These are phyloP conservation scores for Ogataea sp. DNA, from an alignment of 805 yeast species.

Conservation along the genomic window DNA sequence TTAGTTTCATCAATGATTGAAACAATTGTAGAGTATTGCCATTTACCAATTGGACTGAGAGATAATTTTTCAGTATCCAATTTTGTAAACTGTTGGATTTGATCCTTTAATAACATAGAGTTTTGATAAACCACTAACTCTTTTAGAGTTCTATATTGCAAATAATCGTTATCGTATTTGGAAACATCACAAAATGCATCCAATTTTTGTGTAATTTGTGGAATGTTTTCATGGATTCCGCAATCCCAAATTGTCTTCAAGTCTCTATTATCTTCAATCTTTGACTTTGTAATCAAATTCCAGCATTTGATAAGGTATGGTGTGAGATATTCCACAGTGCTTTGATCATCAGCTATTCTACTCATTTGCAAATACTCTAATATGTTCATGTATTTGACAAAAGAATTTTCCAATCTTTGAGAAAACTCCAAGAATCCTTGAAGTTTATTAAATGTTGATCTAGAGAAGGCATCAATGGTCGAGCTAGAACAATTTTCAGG, in stretches of 20 bases:
- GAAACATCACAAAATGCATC: constrained; percentile 21
- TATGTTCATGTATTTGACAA: constrained; percentile 31
- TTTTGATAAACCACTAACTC: constrained; percentile 32
- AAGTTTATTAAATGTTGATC: constrained; percentile 56
- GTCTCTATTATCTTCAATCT: constrained; percentile 54
- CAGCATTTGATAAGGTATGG: constrained; percentile 9
- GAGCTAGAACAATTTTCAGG: constrained; percentile 42
- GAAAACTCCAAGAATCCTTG: constrained; percentile 59
- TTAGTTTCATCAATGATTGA: neutral
- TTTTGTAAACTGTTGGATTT: constrained; percentile 7
- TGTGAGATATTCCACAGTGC: constrained; percentile 6
- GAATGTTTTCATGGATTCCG: constrained; percentile 28
- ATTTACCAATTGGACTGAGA: neutral
- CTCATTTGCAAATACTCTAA: constrained; percentile 26
- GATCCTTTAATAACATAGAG: constrained; percentile 18
- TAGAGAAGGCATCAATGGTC: constrained; percentile 46
- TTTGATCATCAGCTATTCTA: constrained; percentile 21
- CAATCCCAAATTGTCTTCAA: constrained; percentile 43
- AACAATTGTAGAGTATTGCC: neutral
- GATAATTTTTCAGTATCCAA: neutral
- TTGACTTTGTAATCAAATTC: constrained; percentile 16
- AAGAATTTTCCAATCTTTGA: constrained; percentile 40
- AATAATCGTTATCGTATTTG: constrained; percentile 18
- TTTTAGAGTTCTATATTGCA: constrained; percentile 28
- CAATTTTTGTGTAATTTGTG: constrained; percentile 10